phyloP scores from a whole-genome alignment of 805 yeast genomes.

The Schwanniomyces occidentalis region DNA sequence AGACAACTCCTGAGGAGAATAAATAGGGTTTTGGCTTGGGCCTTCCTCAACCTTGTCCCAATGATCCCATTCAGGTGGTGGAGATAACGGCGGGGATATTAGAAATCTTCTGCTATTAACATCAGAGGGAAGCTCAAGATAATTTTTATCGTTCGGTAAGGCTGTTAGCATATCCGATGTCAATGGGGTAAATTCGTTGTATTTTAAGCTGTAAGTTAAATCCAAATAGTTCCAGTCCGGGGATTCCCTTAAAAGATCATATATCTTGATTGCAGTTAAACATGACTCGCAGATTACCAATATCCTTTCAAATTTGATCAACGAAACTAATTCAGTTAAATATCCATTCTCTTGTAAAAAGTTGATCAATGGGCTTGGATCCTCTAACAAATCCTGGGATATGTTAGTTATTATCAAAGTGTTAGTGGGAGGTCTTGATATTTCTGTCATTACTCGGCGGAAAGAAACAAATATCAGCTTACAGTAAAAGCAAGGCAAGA shows the following conservation, averaged over 20 bases:
- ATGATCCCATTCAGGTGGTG: conserved; percentile 46
- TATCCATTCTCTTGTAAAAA: conserved; percentile 24
- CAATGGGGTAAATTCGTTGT: conserved; percentile 23
- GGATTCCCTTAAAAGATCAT: conserved; percentile 13
- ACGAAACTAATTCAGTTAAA: conserved; percentile 32
- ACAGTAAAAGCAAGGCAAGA: too few species aligned
- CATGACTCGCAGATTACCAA: conserved; percentile 31
- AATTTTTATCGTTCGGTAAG: conserved; percentile 20
- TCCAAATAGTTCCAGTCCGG: conserved; percentile 16
- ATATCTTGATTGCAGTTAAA: conserved; percentile 21
- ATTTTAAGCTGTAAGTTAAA: conserved; percentile 34
- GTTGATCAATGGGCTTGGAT: conserved; percentile 27
- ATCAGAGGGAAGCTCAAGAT: conserved; percentile 42
- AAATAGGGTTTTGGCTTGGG: conserved; percentile 35
- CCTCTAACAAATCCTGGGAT: conserved; percentile 16
- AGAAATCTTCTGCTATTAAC: conserved; percentile 37
- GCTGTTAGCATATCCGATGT: conserved; percentile 10
- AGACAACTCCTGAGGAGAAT: conserved; percentile 40
- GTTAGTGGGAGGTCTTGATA: conserved; percentile 26
- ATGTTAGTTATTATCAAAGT: conserved; percentile 37
- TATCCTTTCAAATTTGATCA: conserved; percentile 34
- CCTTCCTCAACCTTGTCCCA: conserved; percentile 44
- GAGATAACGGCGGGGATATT: conserved; percentile 47
- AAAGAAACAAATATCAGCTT: too few species aligned
- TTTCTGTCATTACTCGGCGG: neutral